phyloP scores from a whole-genome alignment of 2,329 filamentous ascomycete genomes.

The Cercospora sesami region DNA sequence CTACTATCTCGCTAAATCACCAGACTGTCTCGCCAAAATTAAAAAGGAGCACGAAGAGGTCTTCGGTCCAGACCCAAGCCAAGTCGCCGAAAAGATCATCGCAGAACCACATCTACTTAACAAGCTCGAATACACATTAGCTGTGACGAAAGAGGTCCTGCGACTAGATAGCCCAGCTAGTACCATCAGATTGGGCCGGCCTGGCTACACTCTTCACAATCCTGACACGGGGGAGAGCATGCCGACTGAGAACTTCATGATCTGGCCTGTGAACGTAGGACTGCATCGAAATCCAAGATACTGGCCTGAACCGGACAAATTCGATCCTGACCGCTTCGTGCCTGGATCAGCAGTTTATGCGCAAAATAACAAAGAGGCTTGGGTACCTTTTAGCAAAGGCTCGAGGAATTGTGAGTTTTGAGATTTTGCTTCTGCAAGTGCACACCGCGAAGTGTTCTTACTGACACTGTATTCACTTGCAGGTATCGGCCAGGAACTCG shows the following conservation, averaged over 20 bases:
- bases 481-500: constrained; percentile 57
- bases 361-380: constrained; percentile 47
- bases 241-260: constrained; percentile 47
- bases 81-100: constrained; percentile 42
- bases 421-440: neutral
- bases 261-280: constrained; percentile 45
- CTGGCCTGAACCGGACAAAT: constrained; percentile 43
- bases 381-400: constrained; percentile 58
- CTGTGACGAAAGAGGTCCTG: constrained; percentile 56
- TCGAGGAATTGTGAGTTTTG: constrained; percentile 49
- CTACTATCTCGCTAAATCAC: constrained; percentile 44
- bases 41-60: constrained; percentile 54
- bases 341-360: constrained; percentile 38
- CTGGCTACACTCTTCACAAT: constrained; percentile 44
- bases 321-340: constrained; percentile 53
- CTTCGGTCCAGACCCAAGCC: constrained; percentile 47
- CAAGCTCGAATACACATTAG: constrained; percentile 53
- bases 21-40: constrained; percentile 39
- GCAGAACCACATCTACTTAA: constrained; percentile 51
- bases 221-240: constrained; percentile 47
- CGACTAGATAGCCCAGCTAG: constrained; percentile 54
- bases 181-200: constrained; percentile 40
- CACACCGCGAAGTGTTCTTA: too few relatives aligned
- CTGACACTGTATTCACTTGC: neutral
- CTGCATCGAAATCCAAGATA: constrained; percentile 41